Evolutionary conservation across 179 eudicot species (phyloP).

Genomic region (Silene vulgaris): DNA sequence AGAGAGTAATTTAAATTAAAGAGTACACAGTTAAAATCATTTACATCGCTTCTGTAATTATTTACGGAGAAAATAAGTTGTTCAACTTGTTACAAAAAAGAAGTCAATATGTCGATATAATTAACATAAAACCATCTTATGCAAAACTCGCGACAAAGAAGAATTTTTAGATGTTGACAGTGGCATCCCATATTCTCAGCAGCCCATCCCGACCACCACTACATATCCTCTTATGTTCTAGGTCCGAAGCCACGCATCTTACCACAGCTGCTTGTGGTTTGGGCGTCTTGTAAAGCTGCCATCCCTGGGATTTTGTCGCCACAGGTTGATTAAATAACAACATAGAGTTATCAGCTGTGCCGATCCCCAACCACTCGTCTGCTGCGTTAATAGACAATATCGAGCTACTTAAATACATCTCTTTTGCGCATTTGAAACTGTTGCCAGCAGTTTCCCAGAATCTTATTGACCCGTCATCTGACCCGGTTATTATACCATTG

Average conservation of each 20-base stretch:
- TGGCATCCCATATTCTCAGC: constrained; percentile 88
- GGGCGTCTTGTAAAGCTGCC: constrained; percentile 83
- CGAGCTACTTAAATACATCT: constrained; percentile 55
- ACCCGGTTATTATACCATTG: constrained; percentile 73
- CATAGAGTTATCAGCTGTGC: constrained; percentile 91
- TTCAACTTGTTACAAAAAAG: no score
- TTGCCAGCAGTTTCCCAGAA: constrained; percentile 79
- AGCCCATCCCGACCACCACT: constrained; percentile 82
- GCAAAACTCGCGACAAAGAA: neutral
- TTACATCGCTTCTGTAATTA: no score
- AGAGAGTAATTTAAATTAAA: no score
- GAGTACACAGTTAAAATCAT: no score
- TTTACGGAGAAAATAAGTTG: no score
- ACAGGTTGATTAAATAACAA: constrained; percentile 67
- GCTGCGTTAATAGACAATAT: constrained; percentile 60
- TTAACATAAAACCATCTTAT: no score
- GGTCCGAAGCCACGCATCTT: constrained; percentile 67
- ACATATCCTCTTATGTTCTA: constrained; percentile 80
- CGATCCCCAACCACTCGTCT: constrained; percentile 74
- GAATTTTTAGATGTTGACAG: constrained; percentile 46
- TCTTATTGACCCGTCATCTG: constrained; percentile 66
- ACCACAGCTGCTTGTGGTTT: constrained; percentile 63
- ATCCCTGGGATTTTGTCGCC: constrained; percentile 53
- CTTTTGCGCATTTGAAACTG: constrained; percentile 54
- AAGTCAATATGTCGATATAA: no score